Base-by-base conservation (phyloP, 176 grass and related monocot genomes). In the Carex scoparia region DNA sequence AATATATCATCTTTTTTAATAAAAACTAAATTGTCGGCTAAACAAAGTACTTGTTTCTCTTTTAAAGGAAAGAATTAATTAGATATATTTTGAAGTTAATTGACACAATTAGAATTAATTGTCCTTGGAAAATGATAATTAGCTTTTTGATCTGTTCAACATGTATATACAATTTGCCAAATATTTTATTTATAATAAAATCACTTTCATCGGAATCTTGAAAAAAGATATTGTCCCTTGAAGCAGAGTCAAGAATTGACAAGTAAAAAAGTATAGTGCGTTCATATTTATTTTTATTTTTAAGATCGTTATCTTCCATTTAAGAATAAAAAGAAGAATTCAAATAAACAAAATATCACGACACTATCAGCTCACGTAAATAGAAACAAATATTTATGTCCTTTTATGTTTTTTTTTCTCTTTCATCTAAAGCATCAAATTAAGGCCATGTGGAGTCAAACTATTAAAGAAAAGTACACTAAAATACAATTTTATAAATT, bases 171-270 rank as follows among this genome's bases (percentile, higher is more conserved):
- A 53, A 28, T 23, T 75, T 28, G 10, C 70, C 28, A 51, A 53
- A 9, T 0, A 27, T 5, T 51, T 9, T 23, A 49, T 74, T 11
- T 27, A 49, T 27, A 48, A 49, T 49, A 3, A 10, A 51, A 49
- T 75, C 46, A 75, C 3, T 75, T 3, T 75, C 42, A 8, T 27
- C 3, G 7, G 8, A 7, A 48, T 73, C 2, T 23, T 49, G 2
- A 27, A 10, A 27, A 51, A 61, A 74, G 0, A 49, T 51, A 27
- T 51, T 53, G 19, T 75, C 70, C 44, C 42, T 75, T 75, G 2
- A 75, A 27, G 9, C 10, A 13, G n/a, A 75, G 44, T 75, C 70
- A 53, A 75, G 70, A 75, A 75, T 75, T 75, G 70, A 75, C 70
- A 75, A 53, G 70, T 28, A 27, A 75, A 53, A 8, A 30, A 4